These are phyloP conservation scores for Globisporangium perplexum DNA, from an alignment of 352 stramenopile species.

Conservation along the genomic window DNA sequence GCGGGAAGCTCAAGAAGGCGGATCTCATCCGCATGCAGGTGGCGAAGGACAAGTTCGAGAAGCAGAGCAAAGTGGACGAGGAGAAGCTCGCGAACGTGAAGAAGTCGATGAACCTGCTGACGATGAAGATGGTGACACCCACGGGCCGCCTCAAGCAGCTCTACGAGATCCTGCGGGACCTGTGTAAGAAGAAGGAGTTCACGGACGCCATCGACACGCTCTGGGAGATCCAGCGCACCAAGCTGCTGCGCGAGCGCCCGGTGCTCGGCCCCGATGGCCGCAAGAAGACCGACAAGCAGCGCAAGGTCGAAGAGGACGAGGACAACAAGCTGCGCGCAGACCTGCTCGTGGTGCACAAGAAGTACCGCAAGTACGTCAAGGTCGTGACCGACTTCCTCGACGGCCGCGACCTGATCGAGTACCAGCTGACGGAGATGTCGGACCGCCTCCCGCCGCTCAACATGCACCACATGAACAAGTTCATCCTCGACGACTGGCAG, in stretches of 20 bases:
- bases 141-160: slow-evolving; percentile 78
- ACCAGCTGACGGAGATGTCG: slow-evolving; percentile 85
- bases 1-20: slow-evolving; percentile 76
- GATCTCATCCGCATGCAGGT: slow-evolving; percentile 84
- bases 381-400: slow-evolving; percentile 60
- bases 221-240: slow-evolving; percentile 81
- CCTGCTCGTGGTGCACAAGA: slow-evolving; percentile 75
- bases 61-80: slow-evolving; percentile 84
- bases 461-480: slow-evolving; percentile 90
- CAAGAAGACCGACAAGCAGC: slow-evolving; percentile 68
- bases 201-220: slow-evolving; percentile 83
- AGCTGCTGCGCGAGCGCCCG: slow-evolving; percentile 46
- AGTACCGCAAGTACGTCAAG: slow-evolving; percentile 87
- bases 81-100: slow-evolving; percentile 87
- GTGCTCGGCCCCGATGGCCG: slow-evolving; percentile 26
- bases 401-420: slow-evolving; percentile 76
- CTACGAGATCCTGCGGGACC: slow-evolving; percentile 81
- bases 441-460: slow-evolving; percentile 80
- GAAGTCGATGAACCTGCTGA: slow-evolving; percentile 69
- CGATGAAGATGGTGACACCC: slow-evolving; percentile 85
- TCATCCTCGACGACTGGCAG: slow-evolving; percentile 97
- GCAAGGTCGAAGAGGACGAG: slow-evolving; percentile 71
- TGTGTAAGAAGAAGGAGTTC: slow-evolving; percentile 82
- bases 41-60: slow-evolving; percentile 83
- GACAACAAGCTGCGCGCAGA: slow-evolving; percentile 59